A percentile compares a stretch with the other conserved stretches of the same genome.
phyloP scores from a whole-genome alignment of 805 yeast species.

The Tetrapisispora nanseiensis region DNA sequence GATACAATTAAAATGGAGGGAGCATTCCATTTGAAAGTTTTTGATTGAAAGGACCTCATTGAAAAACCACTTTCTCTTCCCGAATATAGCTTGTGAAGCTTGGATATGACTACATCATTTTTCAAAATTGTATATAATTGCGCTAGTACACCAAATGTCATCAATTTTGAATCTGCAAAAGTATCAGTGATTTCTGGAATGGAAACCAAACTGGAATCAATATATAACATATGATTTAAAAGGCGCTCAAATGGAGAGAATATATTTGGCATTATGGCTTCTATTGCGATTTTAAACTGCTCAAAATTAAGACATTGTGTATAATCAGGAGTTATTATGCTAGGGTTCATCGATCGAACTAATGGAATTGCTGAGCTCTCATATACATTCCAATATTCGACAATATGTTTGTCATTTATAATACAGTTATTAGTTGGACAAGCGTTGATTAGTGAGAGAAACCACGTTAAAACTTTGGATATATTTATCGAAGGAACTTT shows the following conservation, averaged over 20 bases:
- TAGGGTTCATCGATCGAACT: conserved; percentile 39
- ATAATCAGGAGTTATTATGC: conserved; percentile 22
- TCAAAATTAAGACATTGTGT: conserved; percentile 17
- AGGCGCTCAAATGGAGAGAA: conserved; percentile 37
- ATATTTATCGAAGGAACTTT: conserved; percentile 35
- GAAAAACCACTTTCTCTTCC: conserved; percentile 75
- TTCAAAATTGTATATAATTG: conserved; percentile 35
- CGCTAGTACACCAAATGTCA: conserved; percentile 30
- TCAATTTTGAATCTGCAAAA: conserved; percentile 9
- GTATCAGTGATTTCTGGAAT: conserved; percentile 1
- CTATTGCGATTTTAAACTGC: conserved; percentile 29
- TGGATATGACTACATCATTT: conserved; percentile 17
- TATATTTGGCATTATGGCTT: conserved; percentile 34
- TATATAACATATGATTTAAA: conserved; percentile 36
- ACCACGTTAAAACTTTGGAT: conserved; percentile 38
- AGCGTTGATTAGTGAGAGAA: conserved; percentile 37
- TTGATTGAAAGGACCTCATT: conserved; percentile 75
- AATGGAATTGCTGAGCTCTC: conserved; percentile 37
- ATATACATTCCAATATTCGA: conserved; percentile 34
- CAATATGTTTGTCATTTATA: conserved; percentile 17
- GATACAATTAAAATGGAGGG: conserved; percentile 65
- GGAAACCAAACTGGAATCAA: conserved; percentile 17
- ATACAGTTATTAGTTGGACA: conserved; percentile 29
- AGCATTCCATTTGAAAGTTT: conserved; percentile 82
- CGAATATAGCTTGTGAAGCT: conserved; percentile 44